Percentiles rank a stretch among this genome's conserved stretches.
Evolutionary conservation across 805 yeast genomes (phyloP).

Genomic region (Ogataea haglerorum): DNA sequence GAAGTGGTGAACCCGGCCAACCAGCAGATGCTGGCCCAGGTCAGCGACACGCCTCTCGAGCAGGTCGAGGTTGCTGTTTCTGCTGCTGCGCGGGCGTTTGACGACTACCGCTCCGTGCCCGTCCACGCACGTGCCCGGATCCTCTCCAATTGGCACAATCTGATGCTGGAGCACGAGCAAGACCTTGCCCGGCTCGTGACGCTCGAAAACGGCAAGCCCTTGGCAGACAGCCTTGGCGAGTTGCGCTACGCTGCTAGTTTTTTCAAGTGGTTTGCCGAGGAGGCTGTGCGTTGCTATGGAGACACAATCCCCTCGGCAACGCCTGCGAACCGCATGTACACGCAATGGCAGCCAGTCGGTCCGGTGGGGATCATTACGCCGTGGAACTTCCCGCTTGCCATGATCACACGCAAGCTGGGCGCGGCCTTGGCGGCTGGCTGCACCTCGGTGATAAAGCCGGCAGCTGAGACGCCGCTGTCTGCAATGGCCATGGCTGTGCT

Average conservation of each 20-base stretch:
- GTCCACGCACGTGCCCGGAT: conserved; percentile 54
- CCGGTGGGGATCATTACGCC: conserved; percentile 79
- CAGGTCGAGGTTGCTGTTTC: conserved; percentile 50
- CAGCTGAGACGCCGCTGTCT: conserved; percentile 68
- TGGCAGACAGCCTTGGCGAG: conserved; percentile 69
- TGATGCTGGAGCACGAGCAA: conserved; percentile 52
- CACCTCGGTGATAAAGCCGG: conserved; percentile 74
- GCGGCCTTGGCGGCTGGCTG: conserved; percentile 86
- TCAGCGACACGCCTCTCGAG: conserved; percentile 50
- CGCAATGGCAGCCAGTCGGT: conserved; percentile 71
- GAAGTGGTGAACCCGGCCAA: conserved; percentile 61
- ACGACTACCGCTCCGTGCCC: conserved; percentile 43
- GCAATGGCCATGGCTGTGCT: conserved; percentile 66
- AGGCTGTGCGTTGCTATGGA: conserved; percentile 70
- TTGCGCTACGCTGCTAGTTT: conserved; percentile 66
- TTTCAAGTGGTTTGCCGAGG: conserved; percentile 85
- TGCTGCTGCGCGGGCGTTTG: conserved; percentile 52
- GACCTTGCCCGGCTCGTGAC: conserved; percentile 67
- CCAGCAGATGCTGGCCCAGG: conserved; percentile 44
- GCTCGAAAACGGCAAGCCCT: conserved; percentile 74
- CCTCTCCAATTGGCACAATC: conserved; percentile 48
- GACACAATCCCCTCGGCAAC: conserved; percentile 54
- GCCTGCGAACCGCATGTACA: conserved; percentile 46
- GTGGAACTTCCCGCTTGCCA: conserved; percentile 82
- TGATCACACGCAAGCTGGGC: conserved; percentile 71